Conservation (phyloP, 768 basidiomycete species). For the Mycena galericulata region DNA sequence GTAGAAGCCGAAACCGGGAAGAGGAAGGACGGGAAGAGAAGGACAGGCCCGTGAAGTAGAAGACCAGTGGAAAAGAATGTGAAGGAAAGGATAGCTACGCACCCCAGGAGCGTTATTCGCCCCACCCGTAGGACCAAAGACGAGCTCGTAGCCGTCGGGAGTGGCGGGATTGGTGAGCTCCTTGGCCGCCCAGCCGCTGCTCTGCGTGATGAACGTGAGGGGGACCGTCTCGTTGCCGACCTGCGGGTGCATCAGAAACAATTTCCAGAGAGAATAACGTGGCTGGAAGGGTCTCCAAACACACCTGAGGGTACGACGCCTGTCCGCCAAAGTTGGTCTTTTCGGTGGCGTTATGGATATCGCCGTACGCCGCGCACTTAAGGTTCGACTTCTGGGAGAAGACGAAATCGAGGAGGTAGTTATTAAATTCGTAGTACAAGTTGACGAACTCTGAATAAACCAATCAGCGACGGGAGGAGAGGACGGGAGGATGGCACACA, state of each 20-base stretch:
- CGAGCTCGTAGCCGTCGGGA: constrained; percentile 59
- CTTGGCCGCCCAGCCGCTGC: constrained; percentile 54
- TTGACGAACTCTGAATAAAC: constrained; percentile 57
- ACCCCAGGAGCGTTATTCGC: constrained; percentile 62
- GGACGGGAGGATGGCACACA: constrained; percentile 39
- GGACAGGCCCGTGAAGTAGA: neutral
- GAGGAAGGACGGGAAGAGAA: neutral
- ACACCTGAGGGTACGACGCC: constrained; percentile 46
- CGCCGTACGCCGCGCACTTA: constrained; percentile 61
- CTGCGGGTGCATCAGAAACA: constrained; percentile 29
- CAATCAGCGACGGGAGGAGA: constrained; percentile 6
- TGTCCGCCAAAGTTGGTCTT: constrained; percentile 61
- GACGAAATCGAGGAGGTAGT: constrained; percentile 53
- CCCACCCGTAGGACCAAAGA: constrained; percentile 58
- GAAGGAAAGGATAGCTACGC: constrained; percentile 31
- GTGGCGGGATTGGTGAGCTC: constrained; percentile 51
- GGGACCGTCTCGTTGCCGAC: constrained; percentile 32
- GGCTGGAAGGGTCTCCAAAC: neutral
- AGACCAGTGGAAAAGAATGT: neutral
- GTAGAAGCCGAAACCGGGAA: neutral
- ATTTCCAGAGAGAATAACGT: neutral
- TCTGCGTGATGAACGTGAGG: constrained; percentile 57
- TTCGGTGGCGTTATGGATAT: constrained; percentile 55
- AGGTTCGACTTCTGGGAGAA: constrained; percentile 56
- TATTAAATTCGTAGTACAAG: constrained; percentile 63